Evolutionary conservation across 768 basidiomycete species (phyloP).

Genomic region (Amanita phalloides): DNA sequence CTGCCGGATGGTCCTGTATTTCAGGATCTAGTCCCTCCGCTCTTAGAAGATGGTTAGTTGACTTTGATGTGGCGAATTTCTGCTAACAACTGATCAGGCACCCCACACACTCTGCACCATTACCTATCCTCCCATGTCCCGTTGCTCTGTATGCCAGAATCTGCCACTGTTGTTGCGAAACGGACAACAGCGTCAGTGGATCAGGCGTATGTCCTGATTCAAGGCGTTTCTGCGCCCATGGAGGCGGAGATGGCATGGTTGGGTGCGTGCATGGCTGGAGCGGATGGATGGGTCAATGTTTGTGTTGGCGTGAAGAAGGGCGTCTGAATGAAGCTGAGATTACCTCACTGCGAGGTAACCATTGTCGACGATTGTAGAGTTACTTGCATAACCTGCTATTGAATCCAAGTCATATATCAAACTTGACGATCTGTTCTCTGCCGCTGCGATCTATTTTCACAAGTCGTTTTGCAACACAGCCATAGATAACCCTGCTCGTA

Average conservation of each 20-base stretch:
- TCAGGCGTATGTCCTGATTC: constrained; percentile 70
- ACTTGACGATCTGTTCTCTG: constrained; percentile 67
- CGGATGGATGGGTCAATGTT: constrained; percentile 92
- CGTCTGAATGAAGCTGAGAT: constrained; percentile 8
- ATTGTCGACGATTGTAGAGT: neutral
- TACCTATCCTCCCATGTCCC: constrained; percentile 69
- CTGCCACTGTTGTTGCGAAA: constrained; percentile 32
- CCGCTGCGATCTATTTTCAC: constrained; percentile 68
- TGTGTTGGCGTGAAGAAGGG: constrained; percentile 53
- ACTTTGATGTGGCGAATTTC: neutral
- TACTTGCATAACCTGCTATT: neutral
- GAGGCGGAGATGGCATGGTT: constrained; percentile 93
- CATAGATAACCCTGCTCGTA: constrained; percentile 56
- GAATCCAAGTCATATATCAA: constrained; percentile 33
- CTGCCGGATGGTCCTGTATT: constrained; percentile 85
- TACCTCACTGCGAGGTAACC: too few relatives aligned
- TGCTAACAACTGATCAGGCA: constrained; percentile 31
- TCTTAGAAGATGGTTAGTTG: constrained; percentile 62
- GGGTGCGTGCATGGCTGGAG: constrained; percentile 83
- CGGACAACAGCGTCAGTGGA: constrained; percentile 28
- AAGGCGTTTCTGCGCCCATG: constrained; percentile 73
- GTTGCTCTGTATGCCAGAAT: constrained; percentile 57
- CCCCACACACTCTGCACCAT: constrained; percentile 56
- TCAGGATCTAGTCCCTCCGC: constrained; percentile 81
- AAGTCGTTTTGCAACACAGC: constrained; percentile 72